A percentile compares a stretch with the other conserved stretches of the same genome.
These are phyloP conservation scores for Hypoxylon sp. DNA, from an alignment of 2,329 filamentous ascomycete species.

Conservation along the genomic window DNA sequence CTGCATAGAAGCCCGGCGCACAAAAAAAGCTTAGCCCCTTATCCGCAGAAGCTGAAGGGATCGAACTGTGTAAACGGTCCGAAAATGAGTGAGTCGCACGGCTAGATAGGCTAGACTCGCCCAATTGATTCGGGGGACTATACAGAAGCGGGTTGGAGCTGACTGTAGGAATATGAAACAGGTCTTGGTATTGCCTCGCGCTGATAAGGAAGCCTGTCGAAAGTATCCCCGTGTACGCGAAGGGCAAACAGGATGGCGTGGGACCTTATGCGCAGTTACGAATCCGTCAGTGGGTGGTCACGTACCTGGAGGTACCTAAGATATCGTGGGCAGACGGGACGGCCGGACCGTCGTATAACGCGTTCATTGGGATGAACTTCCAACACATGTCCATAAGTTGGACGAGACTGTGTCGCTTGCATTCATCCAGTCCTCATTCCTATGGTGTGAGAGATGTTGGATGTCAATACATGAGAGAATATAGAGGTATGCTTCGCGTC, in stretches of 20 bases:
- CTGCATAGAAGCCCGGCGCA: not conserved
- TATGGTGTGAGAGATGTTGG: not conserved
- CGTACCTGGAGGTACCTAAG: not conserved
- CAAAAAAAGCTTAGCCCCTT: not conserved
- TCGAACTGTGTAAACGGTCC: constrained; percentile 5
- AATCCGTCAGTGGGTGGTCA: not conserved
- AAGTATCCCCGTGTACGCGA: not conserved
- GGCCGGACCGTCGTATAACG: constrained; percentile 13
- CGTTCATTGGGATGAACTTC: not conserved
- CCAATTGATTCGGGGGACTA: not conserved
- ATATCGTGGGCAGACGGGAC: not conserved
- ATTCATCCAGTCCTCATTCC: not conserved
- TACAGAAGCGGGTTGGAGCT: not conserved
- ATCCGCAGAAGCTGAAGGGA: constrained; percentile 14
- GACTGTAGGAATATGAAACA: not conserved
- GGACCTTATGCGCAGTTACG: not conserved
- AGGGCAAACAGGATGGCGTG: constrained; percentile 2
- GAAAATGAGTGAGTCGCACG: not conserved
- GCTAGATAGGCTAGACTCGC: not conserved
- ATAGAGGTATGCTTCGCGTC: not conserved
- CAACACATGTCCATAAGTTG: not conserved
- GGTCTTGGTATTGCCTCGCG: not conserved
- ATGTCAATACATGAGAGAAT: too few relatives aligned
- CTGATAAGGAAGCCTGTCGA: constrained; percentile 22
- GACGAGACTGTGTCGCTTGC: not conserved